phyloP scores from a whole-genome alignment of 2,329 filamentous ascomycete species.

The Sporothrix luriei region DNA sequence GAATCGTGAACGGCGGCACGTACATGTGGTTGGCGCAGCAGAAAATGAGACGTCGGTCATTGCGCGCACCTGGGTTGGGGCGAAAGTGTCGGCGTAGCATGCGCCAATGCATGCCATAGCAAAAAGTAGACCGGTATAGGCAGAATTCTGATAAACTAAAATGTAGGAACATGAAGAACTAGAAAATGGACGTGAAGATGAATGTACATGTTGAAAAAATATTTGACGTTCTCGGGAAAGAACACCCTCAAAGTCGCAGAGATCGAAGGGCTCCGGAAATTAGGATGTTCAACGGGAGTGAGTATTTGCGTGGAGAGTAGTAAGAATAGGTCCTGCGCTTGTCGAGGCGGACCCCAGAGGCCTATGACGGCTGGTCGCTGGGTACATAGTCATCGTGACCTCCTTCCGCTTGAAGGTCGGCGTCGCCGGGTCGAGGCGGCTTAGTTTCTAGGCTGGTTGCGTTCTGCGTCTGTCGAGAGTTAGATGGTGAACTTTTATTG shows the following conservation, averaged over 20 bases:
- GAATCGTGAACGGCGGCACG: conserved; percentile 51
- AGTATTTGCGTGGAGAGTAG: conserved; percentile 59
- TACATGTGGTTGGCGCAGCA: conserved; percentile 59
- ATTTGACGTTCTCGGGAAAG: conserved; percentile 68
- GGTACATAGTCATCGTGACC: conserved; percentile 38
- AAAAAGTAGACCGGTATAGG: conserved; percentile 67
- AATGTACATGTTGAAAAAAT: conserved; percentile 70
- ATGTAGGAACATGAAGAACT: conserved; percentile 69
- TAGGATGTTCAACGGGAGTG: conserved; percentile 60
- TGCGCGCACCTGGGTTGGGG: conserved; percentile 63
- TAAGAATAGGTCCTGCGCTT: conserved; percentile 54
- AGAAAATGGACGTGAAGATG: conserved; percentile 76
- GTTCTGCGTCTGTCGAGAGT: conserved; percentile 69
- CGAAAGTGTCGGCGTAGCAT: conserved; percentile 69
- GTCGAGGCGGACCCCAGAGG: conserved; percentile 53
- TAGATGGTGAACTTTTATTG: conserved; percentile 60
- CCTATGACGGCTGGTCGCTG: conserved; percentile 51
- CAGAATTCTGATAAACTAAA: conserved; percentile 68
- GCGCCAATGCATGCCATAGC: conserved; percentile 73
- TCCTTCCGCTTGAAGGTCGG: conserved; percentile 47
- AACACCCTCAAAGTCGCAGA: conserved; percentile 60
- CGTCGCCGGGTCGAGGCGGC: conserved; percentile 54
- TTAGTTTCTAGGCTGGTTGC: conserved; percentile 68
- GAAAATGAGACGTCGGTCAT: conserved; percentile 65
- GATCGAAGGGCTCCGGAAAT: conserved; percentile 54